These are phyloP conservation scores for Cicer arietinum DNA, from an alignment of 306 rosid species.

Conservation along the genomic window DNA sequence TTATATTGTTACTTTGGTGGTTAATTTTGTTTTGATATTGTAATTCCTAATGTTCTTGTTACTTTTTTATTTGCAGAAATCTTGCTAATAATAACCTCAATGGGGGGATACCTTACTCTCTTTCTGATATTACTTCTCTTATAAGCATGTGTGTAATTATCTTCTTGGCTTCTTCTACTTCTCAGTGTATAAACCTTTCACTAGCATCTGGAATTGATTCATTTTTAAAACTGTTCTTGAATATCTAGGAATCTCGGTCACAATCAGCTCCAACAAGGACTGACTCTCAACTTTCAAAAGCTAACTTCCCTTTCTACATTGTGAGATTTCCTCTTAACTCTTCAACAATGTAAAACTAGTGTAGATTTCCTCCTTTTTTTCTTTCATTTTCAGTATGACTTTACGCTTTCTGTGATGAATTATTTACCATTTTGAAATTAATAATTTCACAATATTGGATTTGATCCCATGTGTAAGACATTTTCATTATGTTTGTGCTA, in stretches of 20 bases:
- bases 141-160: constrained; percentile 68
- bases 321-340: constrained; percentile 63
- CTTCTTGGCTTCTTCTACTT: constrained; percentile 34
- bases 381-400: neutral
- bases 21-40: constrained; percentile 33
- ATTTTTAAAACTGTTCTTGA: constrained; percentile 41
- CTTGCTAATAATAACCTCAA: constrained; percentile 72
- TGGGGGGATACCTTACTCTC: constrained; percentile 68
- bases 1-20: constrained; percentile 22
- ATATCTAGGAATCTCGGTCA: constrained; percentile 77
- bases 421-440: constrained; percentile 2
- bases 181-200: constrained; percentile 35
- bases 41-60: constrained; percentile 38
- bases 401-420: constrained; percentile 7
- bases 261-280: constrained; percentile 76
- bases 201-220: constrained; percentile 27
- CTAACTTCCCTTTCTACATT: constrained; percentile 78
- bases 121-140: constrained; percentile 66
- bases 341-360: constrained; percentile 32
- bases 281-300: constrained; percentile 59
- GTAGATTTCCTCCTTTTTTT: neutral
- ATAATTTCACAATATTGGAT: constrained; percentile 27
- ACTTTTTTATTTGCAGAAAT: constrained; percentile 64
- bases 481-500: constrained; percentile 17
- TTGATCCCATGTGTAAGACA: constrained; percentile 25